Base-by-base conservation (phyloP, 2,329 filamentous ascomycete species). In the Myriosclerotinia scirpicola region DNA sequence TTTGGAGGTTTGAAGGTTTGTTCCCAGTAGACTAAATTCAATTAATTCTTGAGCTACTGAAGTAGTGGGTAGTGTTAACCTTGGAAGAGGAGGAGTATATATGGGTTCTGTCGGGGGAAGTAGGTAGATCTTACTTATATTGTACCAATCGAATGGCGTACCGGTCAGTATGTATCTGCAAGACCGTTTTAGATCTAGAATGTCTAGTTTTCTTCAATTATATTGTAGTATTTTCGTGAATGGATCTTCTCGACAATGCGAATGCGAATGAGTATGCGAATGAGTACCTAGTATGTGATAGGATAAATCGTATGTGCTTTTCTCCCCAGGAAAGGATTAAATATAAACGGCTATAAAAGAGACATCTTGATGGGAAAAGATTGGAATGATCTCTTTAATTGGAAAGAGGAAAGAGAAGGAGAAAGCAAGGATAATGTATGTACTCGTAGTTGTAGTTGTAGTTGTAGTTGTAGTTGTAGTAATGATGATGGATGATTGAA, bases 201-300 rank as follows among this genome's bases (percentile, higher is more conserved):
- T n/a, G n/a, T n/a, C 61, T 26, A 46, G 15, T 11, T 36, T 46
- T 26, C 20, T 46, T 20, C 50, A 56, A 64, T 64, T 56, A 38
- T 44, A 44, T 54, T 63, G 60, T 44, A n/a, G 42, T 60, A 22
- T 22, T 42, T 60, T 60, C 7, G 42, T 60, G 26, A 36, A 60
- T 48, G 42, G 17, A 12, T 63, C 60, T 54, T 63, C 60, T 54
- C 34, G 44, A 53, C 36, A n/a, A 22, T 34, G 30, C 30, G 30
- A 34, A 34, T 34, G 30, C 30, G 30, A 34, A 34, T 53, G 30
- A 2, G 30, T 3, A 34, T 34, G 30, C 2, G 30, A 3, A 34
- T 34, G 30, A 34, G 30, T 34, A 34, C 40, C 17, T 14, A 53
- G 22, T 54, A 54, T 48, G 42, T 7, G 42, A 59, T 48, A 22